Percentiles rank a stretch among this genome's conserved stretches.
phyloP scores from a whole-genome alignment of 306 rosid species.

The Pyrus communis region DNA sequence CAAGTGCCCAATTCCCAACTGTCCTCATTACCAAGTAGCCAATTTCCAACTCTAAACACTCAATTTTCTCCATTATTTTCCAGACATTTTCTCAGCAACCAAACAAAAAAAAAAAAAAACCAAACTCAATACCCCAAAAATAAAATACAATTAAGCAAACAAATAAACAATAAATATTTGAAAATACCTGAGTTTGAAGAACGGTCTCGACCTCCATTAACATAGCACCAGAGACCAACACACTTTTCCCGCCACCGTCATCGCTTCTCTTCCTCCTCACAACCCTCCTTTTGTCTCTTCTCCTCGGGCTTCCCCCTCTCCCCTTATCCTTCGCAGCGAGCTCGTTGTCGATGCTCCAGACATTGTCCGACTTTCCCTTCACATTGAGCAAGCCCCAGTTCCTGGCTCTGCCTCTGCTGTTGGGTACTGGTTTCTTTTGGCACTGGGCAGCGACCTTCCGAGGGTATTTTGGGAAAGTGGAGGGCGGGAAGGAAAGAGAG shows the following conservation, averaged over 20 bases:
- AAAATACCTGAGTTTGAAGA: constrained; percentile 78
- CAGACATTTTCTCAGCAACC: not conserved
- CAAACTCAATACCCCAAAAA: not conserved
- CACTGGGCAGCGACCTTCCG: constrained; percentile 27
- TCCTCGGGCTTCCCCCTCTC: constrained; percentile 11
- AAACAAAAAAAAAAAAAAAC: not conserved
- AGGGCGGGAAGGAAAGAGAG: constrained; percentile 18
- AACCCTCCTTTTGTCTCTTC: constrained; percentile 31
- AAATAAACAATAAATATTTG: not conserved
- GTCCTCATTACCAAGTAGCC: not conserved
- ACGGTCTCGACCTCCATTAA: constrained; percentile 71
- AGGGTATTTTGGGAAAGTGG: constrained; percentile 26
- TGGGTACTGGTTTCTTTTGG: constrained; percentile 25
- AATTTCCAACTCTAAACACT: not conserved
- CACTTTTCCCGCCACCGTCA: constrained; percentile 22
- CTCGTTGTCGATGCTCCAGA: constrained; percentile 86
- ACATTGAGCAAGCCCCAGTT: constrained; percentile 13
- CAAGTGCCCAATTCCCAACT: not conserved
- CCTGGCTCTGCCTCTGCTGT: constrained; percentile 3
- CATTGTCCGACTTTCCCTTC: constrained; percentile 69
- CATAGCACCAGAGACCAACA: constrained; percentile 74
- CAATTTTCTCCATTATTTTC: not conserved
- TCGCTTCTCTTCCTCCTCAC: constrained; percentile 34
- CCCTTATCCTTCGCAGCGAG: constrained; percentile 32
- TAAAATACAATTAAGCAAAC: too few relatives aligned